These are phyloP conservation scores for Chimonanthus praecox DNA, from an alignment of 164 flowering plant genomes.

Conservation along the genomic window DNA sequence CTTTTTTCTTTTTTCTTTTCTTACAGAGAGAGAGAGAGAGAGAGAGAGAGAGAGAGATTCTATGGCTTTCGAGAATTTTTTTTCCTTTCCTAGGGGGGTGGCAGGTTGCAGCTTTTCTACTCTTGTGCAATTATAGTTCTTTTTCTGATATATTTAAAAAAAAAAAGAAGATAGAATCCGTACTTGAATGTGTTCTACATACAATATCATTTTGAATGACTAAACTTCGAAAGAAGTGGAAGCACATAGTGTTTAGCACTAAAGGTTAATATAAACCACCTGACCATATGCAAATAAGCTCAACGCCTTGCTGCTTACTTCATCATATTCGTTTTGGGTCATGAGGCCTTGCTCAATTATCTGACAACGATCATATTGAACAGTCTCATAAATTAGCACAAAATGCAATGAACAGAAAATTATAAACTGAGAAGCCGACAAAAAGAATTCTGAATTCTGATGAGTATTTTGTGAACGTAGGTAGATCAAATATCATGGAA, in stretches of 20 bases:
- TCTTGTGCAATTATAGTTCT: neutral
- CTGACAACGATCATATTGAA: conserved; percentile 34
- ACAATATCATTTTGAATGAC: neutral
- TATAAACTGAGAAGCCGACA: neutral
- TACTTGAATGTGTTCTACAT: neutral
- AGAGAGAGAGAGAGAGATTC: no score
- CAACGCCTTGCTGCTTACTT: conserved; percentile 77
- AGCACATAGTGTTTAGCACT: neutral
- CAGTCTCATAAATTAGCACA: neutral
- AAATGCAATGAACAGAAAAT: neutral
- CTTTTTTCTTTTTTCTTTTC: no score
- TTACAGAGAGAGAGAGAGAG: no score
- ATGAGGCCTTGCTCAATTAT: conserved; percentile 70
- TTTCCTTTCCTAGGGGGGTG: no score
- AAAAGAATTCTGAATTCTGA: neutral
- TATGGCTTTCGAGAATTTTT: no score
- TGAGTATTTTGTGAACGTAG: no score
- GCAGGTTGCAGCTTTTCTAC: no score
- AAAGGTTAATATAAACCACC: conserved; percentile 30
- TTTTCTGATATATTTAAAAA: neutral
- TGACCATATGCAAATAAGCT: conserved; percentile 90
- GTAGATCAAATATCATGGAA: neutral
- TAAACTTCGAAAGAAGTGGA: neutral
- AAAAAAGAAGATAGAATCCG: neutral
- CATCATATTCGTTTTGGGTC: conserved; percentile 80